These are phyloP conservation scores for Rhodotorula kratochvilovae DNA, from an alignment of 768 basidiomycete species.

Conservation along the genomic window DNA sequence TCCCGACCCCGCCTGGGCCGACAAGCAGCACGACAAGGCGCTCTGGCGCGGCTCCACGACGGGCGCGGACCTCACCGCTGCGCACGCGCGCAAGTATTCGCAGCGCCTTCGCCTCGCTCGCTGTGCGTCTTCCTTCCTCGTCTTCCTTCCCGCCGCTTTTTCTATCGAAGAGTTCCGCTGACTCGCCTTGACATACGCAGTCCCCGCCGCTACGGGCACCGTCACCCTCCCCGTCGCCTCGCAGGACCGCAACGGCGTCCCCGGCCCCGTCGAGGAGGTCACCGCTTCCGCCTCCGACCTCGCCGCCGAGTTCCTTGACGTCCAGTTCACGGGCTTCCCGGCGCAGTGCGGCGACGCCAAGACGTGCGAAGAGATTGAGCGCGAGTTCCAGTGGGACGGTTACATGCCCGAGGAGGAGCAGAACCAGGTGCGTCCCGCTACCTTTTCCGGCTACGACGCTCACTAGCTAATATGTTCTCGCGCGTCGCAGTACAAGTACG, in stretches of 20 bases:
- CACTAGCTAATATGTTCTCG: too few relatives aligned
- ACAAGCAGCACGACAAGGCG: slow-evolving; percentile 49
- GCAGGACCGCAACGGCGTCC: slow-evolving; percentile 4
- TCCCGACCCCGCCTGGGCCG: slow-evolving; percentile 45
- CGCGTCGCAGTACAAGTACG: slow-evolving; percentile 64
- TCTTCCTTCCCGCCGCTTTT: too few relatives aligned
- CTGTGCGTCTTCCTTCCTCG: slow-evolving; percentile 1
- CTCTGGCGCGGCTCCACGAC: slow-evolving; percentile 53
- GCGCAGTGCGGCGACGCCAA: slow-evolving; percentile 28
- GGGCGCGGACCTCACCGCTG: slow-evolving; percentile 41
- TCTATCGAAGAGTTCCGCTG: too few relatives aligned
- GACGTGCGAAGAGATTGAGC: slow-evolving; percentile 17
- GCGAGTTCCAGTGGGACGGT: slow-evolving; percentile 30
- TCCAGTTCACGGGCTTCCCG: slow-evolving; percentile 25
- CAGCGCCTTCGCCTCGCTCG: slow-evolving; percentile 42
- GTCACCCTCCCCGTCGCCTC: slow-evolving; percentile 12
- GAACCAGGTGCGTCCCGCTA: slow-evolving; percentile 17
- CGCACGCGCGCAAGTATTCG: slow-evolving; percentile 37
- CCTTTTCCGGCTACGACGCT: too few relatives aligned
- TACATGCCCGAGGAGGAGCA: slow-evolving; percentile 31
- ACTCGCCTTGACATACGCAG: background rate
- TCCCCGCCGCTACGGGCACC: background rate
- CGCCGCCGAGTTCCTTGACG: slow-evolving; percentile 27
- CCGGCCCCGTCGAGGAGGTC: slow-evolving; percentile 4
- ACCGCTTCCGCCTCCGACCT: background rate